These are phyloP conservation scores for Naganishia antarctica DNA, from an alignment of 768 basidiomycete species.

Conservation along the genomic window DNA sequence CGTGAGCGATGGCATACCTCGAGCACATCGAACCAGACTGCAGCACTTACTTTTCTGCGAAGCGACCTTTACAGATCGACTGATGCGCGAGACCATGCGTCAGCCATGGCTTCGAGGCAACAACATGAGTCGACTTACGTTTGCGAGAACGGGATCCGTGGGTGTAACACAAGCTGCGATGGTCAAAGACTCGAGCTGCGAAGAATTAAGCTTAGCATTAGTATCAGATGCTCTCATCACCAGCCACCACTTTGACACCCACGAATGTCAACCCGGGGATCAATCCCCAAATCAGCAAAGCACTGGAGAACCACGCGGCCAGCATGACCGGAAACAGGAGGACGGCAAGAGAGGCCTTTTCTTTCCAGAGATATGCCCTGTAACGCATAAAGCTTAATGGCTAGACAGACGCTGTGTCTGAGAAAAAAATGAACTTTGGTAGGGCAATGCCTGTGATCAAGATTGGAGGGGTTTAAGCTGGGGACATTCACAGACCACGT, in stretches of 20 bases:
- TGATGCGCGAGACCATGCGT: not conserved
- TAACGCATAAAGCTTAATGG: not conserved
- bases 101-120: not conserved
- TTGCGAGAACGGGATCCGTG: conserved; percentile 52
- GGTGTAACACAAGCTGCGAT: conserved; percentile 51
- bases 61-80: conserved; percentile 47
- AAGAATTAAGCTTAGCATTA: not conserved
- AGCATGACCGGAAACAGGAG: conserved; percentile 51
- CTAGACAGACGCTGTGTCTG: not conserved
- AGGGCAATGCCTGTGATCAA: conserved; percentile 45
- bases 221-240: not conserved
- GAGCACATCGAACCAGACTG: not conserved
- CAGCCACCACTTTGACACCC: not conserved
- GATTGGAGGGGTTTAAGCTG: conserved; percentile 29
- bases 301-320: conserved; percentile 50
- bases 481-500: not conserved
- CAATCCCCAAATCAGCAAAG: conserved; percentile 48
- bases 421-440: conserved; percentile 37
- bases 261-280: conserved; percentile 50
- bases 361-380: conserved; percentile 47
- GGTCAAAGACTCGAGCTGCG: conserved; percentile 47
- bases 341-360: conserved; percentile 46
- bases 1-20: not conserved
- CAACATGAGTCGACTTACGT: conserved; percentile 37
- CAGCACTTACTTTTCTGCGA: conserved; percentile 43